A percentile compares a stretch with the other conserved stretches of the same genome.
Evolutionary conservation across 805 yeast species (phyloP).

Genomic region (Komagataella pseudopastoris): DNA sequence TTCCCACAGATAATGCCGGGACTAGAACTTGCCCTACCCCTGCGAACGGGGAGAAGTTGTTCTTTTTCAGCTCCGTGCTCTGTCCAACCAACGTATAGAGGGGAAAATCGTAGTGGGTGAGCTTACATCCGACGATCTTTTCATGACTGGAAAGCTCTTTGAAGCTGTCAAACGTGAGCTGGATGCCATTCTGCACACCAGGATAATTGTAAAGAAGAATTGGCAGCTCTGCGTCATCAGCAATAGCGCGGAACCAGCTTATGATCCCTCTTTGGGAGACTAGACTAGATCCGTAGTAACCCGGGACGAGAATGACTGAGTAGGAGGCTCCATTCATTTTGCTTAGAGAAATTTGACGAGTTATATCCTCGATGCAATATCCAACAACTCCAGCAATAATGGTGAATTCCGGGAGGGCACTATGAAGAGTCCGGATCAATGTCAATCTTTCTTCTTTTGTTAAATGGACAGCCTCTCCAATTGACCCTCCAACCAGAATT

Average conservation of each 20-base stretch:
- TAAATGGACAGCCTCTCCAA: conserved; percentile 41
- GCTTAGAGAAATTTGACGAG: conserved; percentile 22
- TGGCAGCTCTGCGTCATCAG: conserved; percentile 27
- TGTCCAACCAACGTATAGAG: conserved; percentile 30
- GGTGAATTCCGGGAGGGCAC: conserved; percentile 22
- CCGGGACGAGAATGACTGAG: conserved; percentile 29
- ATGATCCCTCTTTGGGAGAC: conserved; percentile 31
- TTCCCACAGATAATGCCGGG: conserved; percentile 32
- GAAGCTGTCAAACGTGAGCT: conserved; percentile 23
- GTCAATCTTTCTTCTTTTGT: conserved; percentile 28
- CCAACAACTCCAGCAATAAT: conserved; percentile 37
- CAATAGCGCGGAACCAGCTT: conserved; percentile 28
- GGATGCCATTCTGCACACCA: conserved; percentile 29
- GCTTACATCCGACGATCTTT: conserved; percentile 37
- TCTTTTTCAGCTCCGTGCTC: conserved; percentile 21
- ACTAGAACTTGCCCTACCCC: conserved; percentile 39
- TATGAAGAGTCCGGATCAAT: conserved; percentile 19
- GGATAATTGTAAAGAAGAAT: conserved; percentile 33
- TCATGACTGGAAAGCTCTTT: conserved; percentile 27
- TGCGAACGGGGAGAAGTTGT: conserved; percentile 29
- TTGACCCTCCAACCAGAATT: conserved; percentile 35
- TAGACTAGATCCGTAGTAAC: conserved; percentile 30
- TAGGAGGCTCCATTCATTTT: conserved; percentile 24
- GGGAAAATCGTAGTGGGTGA: conserved; percentile 37
- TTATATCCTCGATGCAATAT: conserved; percentile 28